A percentile compares a stretch with the other conserved stretches of the same genome.
These are phyloP conservation scores for Penstemon eatonii DNA, from an alignment of 257 asterid species.

Conservation along the genomic window DNA sequence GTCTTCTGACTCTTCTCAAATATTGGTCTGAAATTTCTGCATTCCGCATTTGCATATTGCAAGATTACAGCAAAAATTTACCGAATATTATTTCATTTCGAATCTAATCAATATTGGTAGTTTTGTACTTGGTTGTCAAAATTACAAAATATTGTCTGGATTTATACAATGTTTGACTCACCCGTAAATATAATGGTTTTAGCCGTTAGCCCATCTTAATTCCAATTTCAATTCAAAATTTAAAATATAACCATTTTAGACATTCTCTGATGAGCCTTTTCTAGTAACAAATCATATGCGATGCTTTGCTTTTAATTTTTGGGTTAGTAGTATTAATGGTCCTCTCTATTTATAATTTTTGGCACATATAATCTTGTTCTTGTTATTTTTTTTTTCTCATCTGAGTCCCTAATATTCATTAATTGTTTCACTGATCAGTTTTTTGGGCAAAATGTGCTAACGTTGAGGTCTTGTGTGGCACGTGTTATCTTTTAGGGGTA, in stretches of 20 bases:
- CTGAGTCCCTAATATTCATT: too few relatives aligned
- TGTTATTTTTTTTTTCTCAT: not conserved
- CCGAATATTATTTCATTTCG: not conserved
- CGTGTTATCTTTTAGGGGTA: too few relatives aligned
- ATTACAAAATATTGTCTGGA: not conserved
- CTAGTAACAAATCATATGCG: slow-evolving; percentile 4
- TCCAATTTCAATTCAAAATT: slow-evolving; percentile 10
- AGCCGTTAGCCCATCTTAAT: not conserved
- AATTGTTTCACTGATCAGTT: too few relatives aligned
- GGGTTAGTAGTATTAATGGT: not conserved
- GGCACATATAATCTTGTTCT: too few relatives aligned
- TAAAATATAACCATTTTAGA: slow-evolving; percentile 19
- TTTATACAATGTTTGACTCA: not conserved
- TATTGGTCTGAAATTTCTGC: slow-evolving; percentile 2
- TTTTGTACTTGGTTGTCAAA: too few relatives aligned
- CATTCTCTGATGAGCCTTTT: not conserved
- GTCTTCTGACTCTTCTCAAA: slow-evolving; percentile 5
- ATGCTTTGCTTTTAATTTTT: slow-evolving; percentile 6
- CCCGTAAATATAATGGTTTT: not conserved
- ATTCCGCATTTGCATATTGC: not conserved
- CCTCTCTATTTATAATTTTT: too few relatives aligned
- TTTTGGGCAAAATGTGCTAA: too few relatives aligned
- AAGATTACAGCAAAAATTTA: not conserved
- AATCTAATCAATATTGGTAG: not conserved
- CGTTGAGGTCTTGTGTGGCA: too few relatives aligned